A percentile compares a stretch with the other conserved stretches of the same genome.
phyloP scores from a whole-genome alignment of 345 rosid genomes.

The Sisymbrium altissimum region DNA sequence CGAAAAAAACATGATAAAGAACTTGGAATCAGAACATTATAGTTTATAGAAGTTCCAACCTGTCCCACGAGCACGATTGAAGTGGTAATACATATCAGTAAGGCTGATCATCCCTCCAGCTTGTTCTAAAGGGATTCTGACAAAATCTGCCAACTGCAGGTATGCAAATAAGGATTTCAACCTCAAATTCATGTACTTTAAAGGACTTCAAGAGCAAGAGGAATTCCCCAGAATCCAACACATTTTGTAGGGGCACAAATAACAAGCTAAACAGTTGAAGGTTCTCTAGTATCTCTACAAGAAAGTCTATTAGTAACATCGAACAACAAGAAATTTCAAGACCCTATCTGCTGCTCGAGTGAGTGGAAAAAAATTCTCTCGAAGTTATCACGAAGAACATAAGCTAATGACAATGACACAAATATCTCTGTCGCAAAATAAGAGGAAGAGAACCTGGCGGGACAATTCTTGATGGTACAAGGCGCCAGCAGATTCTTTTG shows the following conservation, averaged over 20 bases:
- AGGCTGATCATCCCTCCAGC: conserved; percentile 97
- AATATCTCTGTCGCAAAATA: neutral
- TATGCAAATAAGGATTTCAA: conserved; percentile 21
- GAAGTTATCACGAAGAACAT: neutral
- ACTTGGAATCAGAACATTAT: neutral
- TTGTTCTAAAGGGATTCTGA: conserved; percentile 75
- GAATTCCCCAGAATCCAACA: neutral
- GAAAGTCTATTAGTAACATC: neutral
- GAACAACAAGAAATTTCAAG: neutral
- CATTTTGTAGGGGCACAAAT: neutral
- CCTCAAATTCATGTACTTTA: neutral
- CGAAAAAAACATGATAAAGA: neutral
- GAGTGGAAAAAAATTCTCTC: neutral
- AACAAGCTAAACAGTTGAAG: neutral
- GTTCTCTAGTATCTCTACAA: neutral
- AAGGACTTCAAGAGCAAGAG: conserved; percentile 3
- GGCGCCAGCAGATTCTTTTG: conserved; percentile 95
- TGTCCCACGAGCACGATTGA: conserved; percentile 97
- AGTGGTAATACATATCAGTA: conserved; percentile 85
- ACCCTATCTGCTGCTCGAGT: neutral
- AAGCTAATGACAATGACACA: conserved; percentile 7
- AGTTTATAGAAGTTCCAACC: conserved; percentile 39
- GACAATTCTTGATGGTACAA: conserved; percentile 87
- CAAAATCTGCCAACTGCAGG: conserved; percentile 89
- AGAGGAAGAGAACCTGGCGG: conserved; percentile 66